Evolutionary conservation across 2,329 filamentous ascomycete species (phyloP), one percentile per base, ranked within the genome.

Genomic region (Phialocephala subalpina): DNA sequence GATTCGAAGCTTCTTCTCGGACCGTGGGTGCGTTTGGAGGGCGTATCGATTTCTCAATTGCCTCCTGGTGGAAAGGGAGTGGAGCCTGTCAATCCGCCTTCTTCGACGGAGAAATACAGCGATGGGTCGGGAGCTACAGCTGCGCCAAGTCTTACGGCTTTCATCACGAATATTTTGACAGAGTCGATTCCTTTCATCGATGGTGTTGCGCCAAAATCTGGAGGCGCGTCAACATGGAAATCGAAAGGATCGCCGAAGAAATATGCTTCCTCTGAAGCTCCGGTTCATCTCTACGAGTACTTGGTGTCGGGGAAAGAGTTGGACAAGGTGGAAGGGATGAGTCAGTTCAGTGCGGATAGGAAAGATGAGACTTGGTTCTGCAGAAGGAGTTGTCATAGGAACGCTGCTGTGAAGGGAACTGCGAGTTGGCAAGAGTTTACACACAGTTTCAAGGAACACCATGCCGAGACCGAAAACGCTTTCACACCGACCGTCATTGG

Each of bases 381-480:
- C 47, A 84, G 91, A 63, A 83, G 83, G 53, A 91, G 87, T 74
- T 78, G 85, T 49, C 91, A 93, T 75, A 79, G 80, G 64, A 83
- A 90, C 72, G 78, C 77, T 6, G 78, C 80, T 20, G 78, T 77
- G 45, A 73, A 73, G 27, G 84, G 86, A 9, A 88, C 88, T 0
- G 90, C 89, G 11, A 80, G 75, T 55, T 92, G 88, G 85, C 80
- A 79, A 0, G 90, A 93, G 76, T 91, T 93, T 75, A 81, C 83
- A 42, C 76, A 76, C 38, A 83, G 82, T 69, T 84, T 93, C 75
- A 86, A 88, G 71, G 81, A 85, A 42, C 77, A 84, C 42, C 88
- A 90, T 74, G 83, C 82, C 42, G 77, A 80, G 72, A 81, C 86
- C 56, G 88, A 91, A 77, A 78, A 79, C 61, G 81, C 82, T 14